A percentile compares a stretch with the other conserved stretches of the same genome.
phyloP scores from a whole-genome alignment of 2,329 filamentous ascomycete genomes.

The Chrysoporthe austroafricana region DNA sequence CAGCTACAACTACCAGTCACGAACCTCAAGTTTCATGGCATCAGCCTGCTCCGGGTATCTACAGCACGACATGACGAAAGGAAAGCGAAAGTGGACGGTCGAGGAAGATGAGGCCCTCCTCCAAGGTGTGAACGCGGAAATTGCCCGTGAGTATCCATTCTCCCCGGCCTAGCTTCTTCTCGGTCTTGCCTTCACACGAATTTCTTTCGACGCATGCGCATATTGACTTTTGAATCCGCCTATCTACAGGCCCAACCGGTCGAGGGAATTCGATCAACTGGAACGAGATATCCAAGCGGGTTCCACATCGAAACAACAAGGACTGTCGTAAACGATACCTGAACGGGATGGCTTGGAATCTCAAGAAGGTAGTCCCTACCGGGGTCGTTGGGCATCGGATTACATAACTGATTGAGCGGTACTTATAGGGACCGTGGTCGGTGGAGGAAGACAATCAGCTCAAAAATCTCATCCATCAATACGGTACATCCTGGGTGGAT shows the following conservation, averaged over 20 bases:
- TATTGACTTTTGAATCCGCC: not conserved
- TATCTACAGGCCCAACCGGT: not conserved
- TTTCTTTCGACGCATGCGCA: not conserved
- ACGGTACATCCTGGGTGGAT: constrained; percentile 12
- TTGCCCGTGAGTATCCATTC: not conserved
- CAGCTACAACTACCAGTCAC: not conserved
- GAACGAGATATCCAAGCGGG: constrained; percentile 10
- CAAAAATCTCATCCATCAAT: constrained; percentile 3
- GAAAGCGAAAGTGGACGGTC: constrained; percentile 10
- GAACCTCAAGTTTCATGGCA: not conserved
- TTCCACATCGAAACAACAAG: constrained; percentile 10
- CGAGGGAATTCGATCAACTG: constrained; percentile 12
- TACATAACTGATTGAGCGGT: not conserved
- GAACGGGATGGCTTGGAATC: constrained; percentile 14
- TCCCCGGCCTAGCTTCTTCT: not conserved
- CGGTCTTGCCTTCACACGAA: not conserved
- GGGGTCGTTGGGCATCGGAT: no score
- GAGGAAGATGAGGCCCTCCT: constrained; percentile 12
- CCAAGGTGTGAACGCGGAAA: constrained; percentile 7
- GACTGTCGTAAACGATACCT: constrained; percentile 11
- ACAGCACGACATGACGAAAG: not conserved
- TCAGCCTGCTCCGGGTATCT: not conserved
- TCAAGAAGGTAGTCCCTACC: constrained; percentile 6
- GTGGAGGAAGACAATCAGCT: constrained; percentile 11
- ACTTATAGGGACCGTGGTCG: constrained; percentile 9